Percentiles rank a stretch among this genome's conserved stretches.
phyloP scores from a whole-genome alignment of 805 yeast genomes.

The Ogataea dorogensis region DNA sequence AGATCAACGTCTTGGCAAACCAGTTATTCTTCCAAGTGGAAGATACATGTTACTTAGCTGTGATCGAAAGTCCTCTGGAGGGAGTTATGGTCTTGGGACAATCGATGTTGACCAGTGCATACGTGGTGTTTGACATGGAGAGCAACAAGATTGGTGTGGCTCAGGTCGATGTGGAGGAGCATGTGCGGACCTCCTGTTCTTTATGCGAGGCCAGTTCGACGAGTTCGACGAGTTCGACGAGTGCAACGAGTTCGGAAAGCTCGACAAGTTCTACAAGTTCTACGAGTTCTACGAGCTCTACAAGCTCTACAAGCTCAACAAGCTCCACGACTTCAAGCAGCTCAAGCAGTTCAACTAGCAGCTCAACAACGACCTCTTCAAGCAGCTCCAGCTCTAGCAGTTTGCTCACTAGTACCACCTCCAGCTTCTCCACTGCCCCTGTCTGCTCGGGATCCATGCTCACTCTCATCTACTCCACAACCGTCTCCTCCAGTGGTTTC shows the following conservation, averaged over 20 bases:
- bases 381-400: constrained; percentile 4
- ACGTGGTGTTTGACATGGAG: constrained; percentile 64
- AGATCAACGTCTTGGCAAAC: constrained; percentile 21
- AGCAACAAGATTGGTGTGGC: constrained; percentile 57
- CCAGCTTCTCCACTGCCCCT: constrained; percentile 1
- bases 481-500: constrained; percentile 3
- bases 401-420: background rate
- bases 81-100: constrained; percentile 55
- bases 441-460: constrained; percentile 5
- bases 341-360: constrained; percentile 1
- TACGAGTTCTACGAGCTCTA: background rate
- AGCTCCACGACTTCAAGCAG: constrained; percentile 1
- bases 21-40: constrained; percentile 20
- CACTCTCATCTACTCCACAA: background rate
- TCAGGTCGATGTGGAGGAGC: constrained; percentile 35
- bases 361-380: constrained; percentile 7
- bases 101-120: constrained; percentile 59
- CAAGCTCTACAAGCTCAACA: constrained; percentile 1
- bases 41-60: constrained; percentile 23
- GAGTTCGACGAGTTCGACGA: constrained; percentile 3
- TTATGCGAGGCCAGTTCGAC: constrained; percentile 3
- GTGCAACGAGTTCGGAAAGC: constrained; percentile 1
- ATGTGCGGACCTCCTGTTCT: constrained; percentile 18
- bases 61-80: constrained; percentile 18
- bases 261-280: constrained; percentile 2